Percentiles rank a stretch among this genome's conserved stretches.
Conservation (phyloP, 768 basidiomycete genomes). For the Kwoniella mangroviensis region DNA sequence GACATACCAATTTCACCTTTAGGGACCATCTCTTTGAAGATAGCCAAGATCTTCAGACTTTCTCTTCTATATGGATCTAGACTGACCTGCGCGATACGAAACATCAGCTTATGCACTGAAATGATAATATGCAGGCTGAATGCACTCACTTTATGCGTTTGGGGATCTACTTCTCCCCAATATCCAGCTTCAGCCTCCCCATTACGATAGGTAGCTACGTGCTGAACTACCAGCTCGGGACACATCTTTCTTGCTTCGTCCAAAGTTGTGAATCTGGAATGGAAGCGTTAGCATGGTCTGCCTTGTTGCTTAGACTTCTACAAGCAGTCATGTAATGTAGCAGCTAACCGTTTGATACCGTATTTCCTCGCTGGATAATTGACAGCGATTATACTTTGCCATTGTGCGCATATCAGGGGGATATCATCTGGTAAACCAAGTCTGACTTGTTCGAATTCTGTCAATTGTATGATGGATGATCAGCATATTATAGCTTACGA, state of each 20-base stretch:
- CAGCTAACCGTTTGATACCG: constrained; percentile 91
- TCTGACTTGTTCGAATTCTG: constrained; percentile 82
- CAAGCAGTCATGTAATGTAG: constrained; percentile 39
- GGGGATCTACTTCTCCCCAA: constrained; percentile 84
- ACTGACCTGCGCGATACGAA: constrained; percentile 67
- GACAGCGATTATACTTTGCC: constrained; percentile 74
- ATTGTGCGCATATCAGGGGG: constrained; percentile 52
- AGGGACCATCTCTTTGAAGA: constrained; percentile 80
- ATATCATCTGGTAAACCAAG: constrained; percentile 64
- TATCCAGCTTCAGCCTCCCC: constrained; percentile 75
- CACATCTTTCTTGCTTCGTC: constrained; percentile 80
- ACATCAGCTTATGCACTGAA: not conserved
- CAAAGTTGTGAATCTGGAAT: constrained; percentile 38
- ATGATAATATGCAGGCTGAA: not conserved
- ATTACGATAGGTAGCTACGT: constrained; percentile 86
- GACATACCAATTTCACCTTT: constrained; percentile 77
- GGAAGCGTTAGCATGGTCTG: not conserved
- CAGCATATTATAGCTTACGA: too few species aligned
- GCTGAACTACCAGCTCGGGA: constrained; percentile 80
- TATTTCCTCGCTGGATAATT: constrained; percentile 92
- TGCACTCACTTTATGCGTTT: constrained; percentile 82
- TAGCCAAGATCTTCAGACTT: constrained; percentile 78
- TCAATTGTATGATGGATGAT: constrained; percentile 36
- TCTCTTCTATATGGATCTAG: constrained; percentile 91
- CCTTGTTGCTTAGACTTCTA: not conserved